Evolutionary conservation across 768 basidiomycete genomes (phyloP), one percentile per base, ranked within the genome.

Genomic region (Trametes elegans): DNA sequence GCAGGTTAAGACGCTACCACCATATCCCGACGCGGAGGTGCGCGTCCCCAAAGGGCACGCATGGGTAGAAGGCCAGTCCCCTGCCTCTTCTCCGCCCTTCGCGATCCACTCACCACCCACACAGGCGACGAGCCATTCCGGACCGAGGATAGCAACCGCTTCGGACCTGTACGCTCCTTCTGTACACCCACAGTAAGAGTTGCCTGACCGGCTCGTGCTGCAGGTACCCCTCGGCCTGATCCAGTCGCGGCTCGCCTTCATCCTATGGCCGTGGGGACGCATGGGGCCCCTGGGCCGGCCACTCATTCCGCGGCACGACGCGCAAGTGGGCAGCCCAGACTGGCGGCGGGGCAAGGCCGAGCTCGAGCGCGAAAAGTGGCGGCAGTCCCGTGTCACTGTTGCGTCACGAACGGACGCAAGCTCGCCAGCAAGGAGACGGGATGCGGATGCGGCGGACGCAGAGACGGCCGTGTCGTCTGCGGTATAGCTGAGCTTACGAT

Each of bases 121-220:
- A 27, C 43, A 87, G 86, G 86, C 7, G 86, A 88, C 56, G 83
- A 87, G 63, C 74, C 78, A 5, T 85, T 83, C 62, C 76, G 80
- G 52, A 86, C 82, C 8, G 76, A 83, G 49, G 88, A 89, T 62
- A 89, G 87, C 71, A 89, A 88, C 66, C 67, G 72, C 1, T 87
- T 86, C 66, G 88, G 88, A 7, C 83, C 88, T 8, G 87, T 88
- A 65, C 56, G 77, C 69, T 39, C 57, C 19, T 50, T 18, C 52
- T n/a, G n/a, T n/a, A n/a, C n/a, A n/a, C n/a, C n/a, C n/a, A n/a
- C n/a, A n/a, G n/a, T n/a, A n/a, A n/a, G n/a, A n/a, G n/a, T n/a
- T n/a, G n/a, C n/a, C n/a, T n/a, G n/a, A n/a, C n/a, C n/a, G n/a
- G n/a, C n/a, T n/a, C n/a, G 19, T 14, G 14, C 7, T 18, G 11